phyloP scores from a whole-genome alignment of 2,329 filamentous ascomycete species.

The Tolypocladium ophioglossoides region DNA sequence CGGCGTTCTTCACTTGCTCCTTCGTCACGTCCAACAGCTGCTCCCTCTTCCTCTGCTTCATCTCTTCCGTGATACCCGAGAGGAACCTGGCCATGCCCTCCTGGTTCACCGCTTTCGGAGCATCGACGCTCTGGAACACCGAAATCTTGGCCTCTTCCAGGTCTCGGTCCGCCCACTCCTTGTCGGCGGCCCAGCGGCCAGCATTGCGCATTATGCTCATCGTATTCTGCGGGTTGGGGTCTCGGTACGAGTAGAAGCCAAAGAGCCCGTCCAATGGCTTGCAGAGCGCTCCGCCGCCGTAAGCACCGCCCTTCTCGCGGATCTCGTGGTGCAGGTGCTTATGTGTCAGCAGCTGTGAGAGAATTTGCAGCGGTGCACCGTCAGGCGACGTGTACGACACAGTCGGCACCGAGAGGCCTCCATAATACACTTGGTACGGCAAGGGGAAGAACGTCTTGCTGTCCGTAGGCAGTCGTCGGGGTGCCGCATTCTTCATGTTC shows the following conservation, averaged over 20 bases:
- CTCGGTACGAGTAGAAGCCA: conserved; percentile 92
- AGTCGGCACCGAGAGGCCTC: conserved; percentile 70
- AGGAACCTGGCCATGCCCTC: conserved; percentile 84
- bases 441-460: conserved; percentile 83
- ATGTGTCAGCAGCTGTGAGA: conserved; percentile 87
- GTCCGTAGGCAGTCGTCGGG: conserved; percentile 32
- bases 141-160: conserved; percentile 94
- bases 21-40: conserved; percentile 77
- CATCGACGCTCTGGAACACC: conserved; percentile 86
- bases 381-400: conserved; percentile 69
- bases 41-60: conserved; percentile 77
- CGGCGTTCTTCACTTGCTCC: conserved; percentile 69
- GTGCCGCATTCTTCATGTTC: conserved; percentile 24
- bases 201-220: conserved; percentile 75
- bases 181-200: conserved; percentile 73
- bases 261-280: conserved; percentile 75
- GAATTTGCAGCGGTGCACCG: conserved; percentile 73
- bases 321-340: conserved; percentile 97
- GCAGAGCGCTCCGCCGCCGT: conserved; percentile 83
- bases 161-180: conserved; percentile 71
- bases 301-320: conserved; percentile 92
- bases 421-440: conserved; percentile 96
- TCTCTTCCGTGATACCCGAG: conserved; percentile 74
- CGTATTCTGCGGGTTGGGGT: conserved; percentile 87
- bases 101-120: conserved; percentile 73